phyloP scores from a whole-genome alignment of 345 rosid genomes.

The Angophora floribunda region DNA sequence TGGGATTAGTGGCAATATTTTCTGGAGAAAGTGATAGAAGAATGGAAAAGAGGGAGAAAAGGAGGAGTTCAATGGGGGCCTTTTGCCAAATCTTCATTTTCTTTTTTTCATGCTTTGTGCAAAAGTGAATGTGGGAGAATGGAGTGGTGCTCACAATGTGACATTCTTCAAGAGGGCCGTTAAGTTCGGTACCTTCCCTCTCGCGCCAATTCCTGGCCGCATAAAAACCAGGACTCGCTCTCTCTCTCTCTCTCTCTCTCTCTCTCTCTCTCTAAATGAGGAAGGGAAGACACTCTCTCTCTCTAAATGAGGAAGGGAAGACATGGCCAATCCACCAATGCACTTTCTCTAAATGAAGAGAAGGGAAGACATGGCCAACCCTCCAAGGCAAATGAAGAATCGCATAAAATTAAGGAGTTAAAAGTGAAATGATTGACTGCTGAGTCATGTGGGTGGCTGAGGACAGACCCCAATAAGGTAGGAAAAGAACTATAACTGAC shows the following conservation, averaged over 20 bases:
- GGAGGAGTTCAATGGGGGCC: conserved; percentile 5
- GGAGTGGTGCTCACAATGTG: conserved; percentile 13
- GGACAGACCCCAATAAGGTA: background rate
- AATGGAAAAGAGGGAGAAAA: background rate
- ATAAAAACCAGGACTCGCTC: conserved; percentile 17
- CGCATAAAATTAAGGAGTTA: background rate
- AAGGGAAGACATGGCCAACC: background rate
- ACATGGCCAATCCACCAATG: background rate
- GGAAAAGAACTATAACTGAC: background rate
- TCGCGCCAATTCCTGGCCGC: conserved; percentile 87
- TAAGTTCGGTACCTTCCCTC: conserved; percentile 56
- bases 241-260: background rate
- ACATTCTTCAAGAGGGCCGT: conserved; percentile 42
- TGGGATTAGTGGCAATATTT: background rate
- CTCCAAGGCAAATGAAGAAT: background rate
- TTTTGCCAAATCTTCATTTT: background rate
- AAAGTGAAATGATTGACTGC: background rate
- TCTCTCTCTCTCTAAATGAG: background rate
- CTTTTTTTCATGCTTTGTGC: background rate
- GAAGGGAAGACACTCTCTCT: background rate
- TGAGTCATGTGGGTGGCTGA: background rate
- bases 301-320: background rate
- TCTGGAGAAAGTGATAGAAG: conserved; percentile 1
- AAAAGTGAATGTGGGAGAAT: conserved; percentile 13
- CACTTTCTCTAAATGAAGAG: background rate